Conservation (phyloP, 345 rosid species). For the Erucastrum elatum region DNA sequence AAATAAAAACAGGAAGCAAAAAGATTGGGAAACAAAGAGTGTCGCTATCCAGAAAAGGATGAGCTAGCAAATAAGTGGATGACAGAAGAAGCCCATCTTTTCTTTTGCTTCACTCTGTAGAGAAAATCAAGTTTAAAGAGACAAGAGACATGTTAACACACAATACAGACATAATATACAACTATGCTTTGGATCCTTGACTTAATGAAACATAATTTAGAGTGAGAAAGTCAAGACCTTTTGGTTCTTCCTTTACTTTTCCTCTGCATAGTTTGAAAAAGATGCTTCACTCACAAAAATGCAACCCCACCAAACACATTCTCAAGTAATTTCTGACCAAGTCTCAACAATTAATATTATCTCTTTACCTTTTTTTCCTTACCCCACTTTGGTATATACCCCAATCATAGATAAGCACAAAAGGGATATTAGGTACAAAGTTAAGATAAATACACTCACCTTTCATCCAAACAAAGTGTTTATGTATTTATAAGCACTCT, state of each 20-base stretch:
- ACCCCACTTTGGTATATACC: constrained; percentile 27
- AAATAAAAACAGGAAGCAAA: constrained; percentile 14
- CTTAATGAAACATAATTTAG: neutral
- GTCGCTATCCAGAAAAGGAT: constrained; percentile 29
- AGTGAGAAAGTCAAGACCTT: constrained; percentile 16
- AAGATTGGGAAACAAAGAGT: constrained; percentile 1
- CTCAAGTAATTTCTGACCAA: constrained; percentile 3
- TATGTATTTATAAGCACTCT: neutral
- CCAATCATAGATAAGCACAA: neutral
- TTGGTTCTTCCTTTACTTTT: neutral
- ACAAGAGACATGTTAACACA: constrained; percentile 33
- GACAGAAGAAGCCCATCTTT: constrained; percentile 51
- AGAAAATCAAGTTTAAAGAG: constrained; percentile 20
- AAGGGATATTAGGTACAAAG: constrained; percentile 15
- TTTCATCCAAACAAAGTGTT: neutral
- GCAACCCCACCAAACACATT: constrained; percentile 36
- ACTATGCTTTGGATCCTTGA: constrained; percentile 35
- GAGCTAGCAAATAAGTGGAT: constrained; percentile 34
- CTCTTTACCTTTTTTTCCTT: neutral
- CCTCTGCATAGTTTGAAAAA: constrained; percentile 37
- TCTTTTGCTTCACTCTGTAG: constrained; percentile 31
- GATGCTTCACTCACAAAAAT: constrained; percentile 35
- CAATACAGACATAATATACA: constrained; percentile 1
- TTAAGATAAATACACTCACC: constrained; percentile 2
- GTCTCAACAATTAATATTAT: neutral